A percentile compares a stretch with the other conserved stretches of the same genome.
These are phyloP conservation scores for Annulohypoxylon stygium DNA, from an alignment of 495 filamentous ascomycete genomes.

Conservation along the genomic window DNA sequence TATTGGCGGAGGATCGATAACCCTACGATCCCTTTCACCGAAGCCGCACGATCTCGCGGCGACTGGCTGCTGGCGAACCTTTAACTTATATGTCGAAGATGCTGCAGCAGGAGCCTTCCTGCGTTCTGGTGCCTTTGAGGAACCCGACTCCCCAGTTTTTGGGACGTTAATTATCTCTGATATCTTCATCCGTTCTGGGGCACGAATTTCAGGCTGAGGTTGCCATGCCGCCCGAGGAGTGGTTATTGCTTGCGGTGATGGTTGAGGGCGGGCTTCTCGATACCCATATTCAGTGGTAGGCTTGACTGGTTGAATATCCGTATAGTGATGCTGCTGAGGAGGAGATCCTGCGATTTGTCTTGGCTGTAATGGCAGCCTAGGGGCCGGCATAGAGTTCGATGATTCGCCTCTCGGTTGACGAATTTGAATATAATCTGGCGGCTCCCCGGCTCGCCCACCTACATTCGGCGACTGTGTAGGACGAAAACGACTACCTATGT, in stretches of 20 bases:
- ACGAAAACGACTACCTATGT: constrained; percentile 49
- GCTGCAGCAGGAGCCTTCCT: constrained; percentile 25
- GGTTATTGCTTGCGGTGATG: constrained; percentile 35
- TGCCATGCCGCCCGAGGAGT: constrained; percentile 40
- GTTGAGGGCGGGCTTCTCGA: constrained; percentile 33
- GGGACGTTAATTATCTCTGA: constrained; percentile 57
- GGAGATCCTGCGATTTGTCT: constrained; percentile 23
- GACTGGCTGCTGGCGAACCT: constrained; percentile 88
- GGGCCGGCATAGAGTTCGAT: constrained; percentile 32
- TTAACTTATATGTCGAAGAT: constrained; percentile 60
- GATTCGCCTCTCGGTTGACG: constrained; percentile 38
- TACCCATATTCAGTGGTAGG: constrained; percentile 37
- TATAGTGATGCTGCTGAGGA: constrained; percentile 32
- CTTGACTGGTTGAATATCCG: constrained; percentile 36
- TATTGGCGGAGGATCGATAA: constrained; percentile 96
- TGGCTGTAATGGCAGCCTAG: constrained; percentile 33
- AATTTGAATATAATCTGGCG: constrained; percentile 42
- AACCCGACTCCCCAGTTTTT: constrained; percentile 41
- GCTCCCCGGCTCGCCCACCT: constrained; percentile 56
- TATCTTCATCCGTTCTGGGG: constrained; percentile 60
- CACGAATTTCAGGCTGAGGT: constrained; percentile 43
- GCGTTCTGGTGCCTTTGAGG: constrained; percentile 46
- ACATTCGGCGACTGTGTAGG: constrained; percentile 54
- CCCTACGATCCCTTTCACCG: constrained; percentile 90
- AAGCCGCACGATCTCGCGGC: constrained; percentile 95